These are phyloP conservation scores for Xylariales sp. DNA, from an alignment of 2,329 filamentous ascomycete genomes.

Conservation along the genomic window DNA sequence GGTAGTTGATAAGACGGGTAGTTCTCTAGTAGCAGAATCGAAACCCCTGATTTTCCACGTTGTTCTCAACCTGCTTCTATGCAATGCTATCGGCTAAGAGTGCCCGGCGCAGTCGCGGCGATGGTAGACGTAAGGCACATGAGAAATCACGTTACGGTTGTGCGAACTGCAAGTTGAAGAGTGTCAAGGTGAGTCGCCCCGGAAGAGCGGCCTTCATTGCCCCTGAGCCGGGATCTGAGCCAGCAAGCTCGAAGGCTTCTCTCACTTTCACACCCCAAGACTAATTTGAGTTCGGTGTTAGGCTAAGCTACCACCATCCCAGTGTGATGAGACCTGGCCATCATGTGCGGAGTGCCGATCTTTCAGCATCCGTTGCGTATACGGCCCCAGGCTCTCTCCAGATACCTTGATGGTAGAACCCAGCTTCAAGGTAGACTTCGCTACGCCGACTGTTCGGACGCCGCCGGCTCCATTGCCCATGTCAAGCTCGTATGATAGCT, in stretches of 20 bases:
- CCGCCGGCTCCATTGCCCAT: conserved; percentile 9
- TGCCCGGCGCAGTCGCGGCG: background rate
- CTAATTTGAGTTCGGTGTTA: no score
- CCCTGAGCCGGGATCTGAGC: background rate
- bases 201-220: background rate
- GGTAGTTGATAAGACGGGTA: no score
- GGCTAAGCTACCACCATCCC: background rate
- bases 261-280: no score
- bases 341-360: conserved; percentile 11
- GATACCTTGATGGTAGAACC: conserved; percentile 5
- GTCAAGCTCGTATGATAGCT: conserved; percentile 17
- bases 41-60: no score
- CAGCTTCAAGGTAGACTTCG: conserved; percentile 8
- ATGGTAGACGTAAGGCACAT: conserved; percentile 34
- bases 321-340: conserved; percentile 11
- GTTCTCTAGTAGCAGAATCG: no score
- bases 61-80: no score
- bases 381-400: conserved; percentile 11
- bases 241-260: background rate
- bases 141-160: conserved; percentile 51
- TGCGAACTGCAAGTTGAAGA: conserved; percentile 50
- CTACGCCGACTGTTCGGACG: conserved; percentile 30
- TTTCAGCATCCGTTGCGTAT: conserved; percentile 12
- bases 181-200: conserved; percentile 35
- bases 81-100: no score